Conservation (phyloP, 495 filamentous ascomycete genomes). For the Alectoria sarmentosa region DNA sequence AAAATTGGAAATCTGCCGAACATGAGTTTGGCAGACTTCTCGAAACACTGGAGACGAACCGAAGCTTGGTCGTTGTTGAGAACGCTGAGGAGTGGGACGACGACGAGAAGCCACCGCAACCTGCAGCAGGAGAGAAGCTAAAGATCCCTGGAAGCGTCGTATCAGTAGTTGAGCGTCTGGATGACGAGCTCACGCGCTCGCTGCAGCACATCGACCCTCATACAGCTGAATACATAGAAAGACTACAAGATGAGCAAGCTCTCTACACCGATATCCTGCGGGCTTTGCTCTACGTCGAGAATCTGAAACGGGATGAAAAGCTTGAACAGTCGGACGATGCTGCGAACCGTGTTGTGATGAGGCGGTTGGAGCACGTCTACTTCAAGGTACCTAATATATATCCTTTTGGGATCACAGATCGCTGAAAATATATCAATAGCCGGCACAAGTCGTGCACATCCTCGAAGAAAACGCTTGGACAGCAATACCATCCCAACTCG, state of each 20-base stretch:
- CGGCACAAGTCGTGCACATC: conserved; percentile 83
- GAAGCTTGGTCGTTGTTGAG: conserved; percentile 76
- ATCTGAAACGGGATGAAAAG: conserved; percentile 59
- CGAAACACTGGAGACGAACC: conserved; percentile 67
- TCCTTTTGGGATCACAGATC: not conserved
- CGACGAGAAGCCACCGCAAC: conserved; percentile 80
- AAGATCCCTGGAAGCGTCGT: conserved; percentile 90
- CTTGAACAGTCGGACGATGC: conserved; percentile 72
- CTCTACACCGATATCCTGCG: conserved; percentile 89
- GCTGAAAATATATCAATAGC: conserved; percentile 42
- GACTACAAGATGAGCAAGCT: conserved; percentile 82
- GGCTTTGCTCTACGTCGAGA: conserved; percentile 79
- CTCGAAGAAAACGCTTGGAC: conserved; percentile 92
- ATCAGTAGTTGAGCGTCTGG: conserved; percentile 89
- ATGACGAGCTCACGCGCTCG: conserved; percentile 95
- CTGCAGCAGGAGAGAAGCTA: conserved; percentile 64
- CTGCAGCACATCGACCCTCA: conserved; percentile 96
- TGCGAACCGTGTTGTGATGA: conserved; percentile 85
- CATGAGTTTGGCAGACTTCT: conserved; percentile 73
- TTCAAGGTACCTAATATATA: conserved; percentile 64
- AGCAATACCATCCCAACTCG: conserved; percentile 58
- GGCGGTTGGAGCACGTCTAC: conserved; percentile 93
- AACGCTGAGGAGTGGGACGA: conserved; percentile 98
- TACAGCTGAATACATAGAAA: conserved; percentile 96
- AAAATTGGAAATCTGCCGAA: conserved; percentile 95